Evolutionary conservation across 1,139 yeast species (phyloP), one percentile per base, ranked within the genome.

Genomic region (Saccharomycopsis phalli): DNA sequence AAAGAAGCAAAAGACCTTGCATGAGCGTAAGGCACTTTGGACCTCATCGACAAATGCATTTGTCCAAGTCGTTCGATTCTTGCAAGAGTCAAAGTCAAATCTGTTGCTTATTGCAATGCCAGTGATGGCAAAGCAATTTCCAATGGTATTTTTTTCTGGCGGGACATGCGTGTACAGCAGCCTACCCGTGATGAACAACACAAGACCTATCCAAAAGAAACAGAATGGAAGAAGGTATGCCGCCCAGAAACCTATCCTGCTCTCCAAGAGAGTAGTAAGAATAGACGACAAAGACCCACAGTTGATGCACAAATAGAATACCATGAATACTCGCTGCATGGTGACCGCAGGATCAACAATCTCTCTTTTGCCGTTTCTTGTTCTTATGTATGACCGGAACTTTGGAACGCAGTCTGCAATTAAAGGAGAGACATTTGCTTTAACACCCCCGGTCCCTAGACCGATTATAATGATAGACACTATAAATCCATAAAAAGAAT

Each of bases 191-290:
- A 73, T 46, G 47, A 80, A 66, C 13, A 77, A 74, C 34, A 61
- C 52, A 37, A 79, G 65, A 20, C 78, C 86, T 46, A 80, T 55
- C 54, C 74, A 72, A 58, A 73, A 74, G 69, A 80, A 79, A 53
- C 76, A 69, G 57, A 78, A 74, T 17, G 87, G 86, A 47, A 80
- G 63, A 50, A 78, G 63, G 60, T 70, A 81, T 2, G 88, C 88
- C 28, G 80, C 72, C 88, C 88, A 81, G 61, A 74, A 81, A 36
- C 86, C 91, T 47, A 72, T 69, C 49, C 72, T 53, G 16, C 26
- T 35, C 51, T 76, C 84, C 49, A 75, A 60, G 51, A 76, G 74
- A 3, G 83, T 74, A 14, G 83, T 74, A 31, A 81, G 77, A 48
- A 79, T 68, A 46, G 77, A 75, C 45, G 77, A 69, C 49, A 79